Percentiles rank a stretch among this genome's conserved stretches.
phyloP scores from a whole-genome alignment of 805 yeast genomes.

The Cyberlindnera xishuangbannaensis region DNA sequence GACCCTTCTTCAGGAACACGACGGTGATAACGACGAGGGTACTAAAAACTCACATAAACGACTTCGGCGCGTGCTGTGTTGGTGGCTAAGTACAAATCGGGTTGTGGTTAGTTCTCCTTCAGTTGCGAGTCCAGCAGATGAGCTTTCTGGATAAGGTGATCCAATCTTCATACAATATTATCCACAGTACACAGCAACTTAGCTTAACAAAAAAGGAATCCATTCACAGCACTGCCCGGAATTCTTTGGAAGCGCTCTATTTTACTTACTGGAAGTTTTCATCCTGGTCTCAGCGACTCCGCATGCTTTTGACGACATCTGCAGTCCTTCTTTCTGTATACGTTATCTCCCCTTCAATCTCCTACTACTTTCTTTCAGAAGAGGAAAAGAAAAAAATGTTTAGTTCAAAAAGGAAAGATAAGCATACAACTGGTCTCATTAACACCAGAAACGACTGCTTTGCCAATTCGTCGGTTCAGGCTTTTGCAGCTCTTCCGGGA shows the following conservation, averaged over 20 bases:
- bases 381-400: slow-evolving; percentile 24
- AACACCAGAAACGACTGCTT: slow-evolving; percentile 87
- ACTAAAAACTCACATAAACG: too few species aligned
- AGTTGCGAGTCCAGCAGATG: not conserved
- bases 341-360: slow-evolving; percentile 27
- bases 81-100: too few species aligned
- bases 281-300: slow-evolving; percentile 8
- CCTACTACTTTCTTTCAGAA: slow-evolving; percentile 14
- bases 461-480: slow-evolving; percentile 86
- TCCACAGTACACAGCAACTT: not conserved
- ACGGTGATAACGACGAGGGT: too few species aligned
- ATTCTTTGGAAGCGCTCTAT: slow-evolving; percentile 12
- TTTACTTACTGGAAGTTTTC: slow-evolving; percentile 21
- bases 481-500: slow-evolving; percentile 56
- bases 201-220: slow-evolving; percentile 15
- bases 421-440: slow-evolving; percentile 73
- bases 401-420: slow-evolving; percentile 55
- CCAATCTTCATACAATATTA: too few species aligned
- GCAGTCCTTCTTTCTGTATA: slow-evolving; percentile 24
- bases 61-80: too few species aligned
- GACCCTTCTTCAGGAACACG: too few species aligned
- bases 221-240: slow-evolving; percentile 10
- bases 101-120: too few species aligned
- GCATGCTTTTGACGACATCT: slow-evolving; percentile 23
- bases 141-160: not conserved